These are phyloP conservation scores for Starmerella asiatica DNA, from an alignment of 805 yeast species.

Conservation along the genomic window DNA sequence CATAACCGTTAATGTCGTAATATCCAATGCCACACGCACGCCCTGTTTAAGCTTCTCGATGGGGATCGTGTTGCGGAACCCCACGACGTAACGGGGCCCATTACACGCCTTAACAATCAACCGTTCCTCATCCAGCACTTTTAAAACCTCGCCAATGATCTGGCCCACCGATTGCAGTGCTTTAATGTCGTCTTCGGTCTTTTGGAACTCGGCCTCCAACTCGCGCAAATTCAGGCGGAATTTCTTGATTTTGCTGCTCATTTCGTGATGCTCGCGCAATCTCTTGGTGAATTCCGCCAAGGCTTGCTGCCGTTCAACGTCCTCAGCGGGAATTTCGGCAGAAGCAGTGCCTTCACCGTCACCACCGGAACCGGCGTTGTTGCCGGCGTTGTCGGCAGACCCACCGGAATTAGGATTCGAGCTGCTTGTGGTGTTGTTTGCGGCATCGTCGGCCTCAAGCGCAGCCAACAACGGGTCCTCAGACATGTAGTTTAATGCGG, in stretches of 20 bases:
- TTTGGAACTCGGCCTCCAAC: constrained; percentile 68
- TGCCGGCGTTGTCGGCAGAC: neutral
- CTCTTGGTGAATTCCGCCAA: constrained; percentile 67
- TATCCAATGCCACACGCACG: constrained; percentile 89
- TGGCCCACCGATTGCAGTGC: constrained; percentile 96
- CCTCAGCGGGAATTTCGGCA: constrained; percentile 28
- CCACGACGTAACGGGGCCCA: constrained; percentile 96
- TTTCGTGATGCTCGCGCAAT: constrained; percentile 80
- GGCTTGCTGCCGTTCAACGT: constrained; percentile 67
- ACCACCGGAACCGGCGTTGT: neutral
- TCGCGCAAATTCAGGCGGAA: constrained; percentile 72
- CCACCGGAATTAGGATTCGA: neutral
- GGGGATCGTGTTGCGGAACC: constrained; percentile 86
- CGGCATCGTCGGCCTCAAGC: constrained; percentile 18
- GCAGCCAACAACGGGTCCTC: constrained; percentile 26
- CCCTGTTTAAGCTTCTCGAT: constrained; percentile 78
- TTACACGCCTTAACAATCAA: constrained; percentile 90
- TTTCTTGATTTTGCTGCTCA: constrained; percentile 82
- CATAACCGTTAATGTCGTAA: constrained; percentile 96
- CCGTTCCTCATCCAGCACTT: constrained; percentile 86
- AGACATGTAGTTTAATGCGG: too few species aligned
- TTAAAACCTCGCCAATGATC: constrained; percentile 90
- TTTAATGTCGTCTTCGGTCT: constrained; percentile 93
- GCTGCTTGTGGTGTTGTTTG: constrained; percentile 1
- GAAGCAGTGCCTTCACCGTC: neutral